phyloP scores from a whole-genome alignment of 495 filamentous ascomycete genomes.

The Xeromyces bisporus region DNA sequence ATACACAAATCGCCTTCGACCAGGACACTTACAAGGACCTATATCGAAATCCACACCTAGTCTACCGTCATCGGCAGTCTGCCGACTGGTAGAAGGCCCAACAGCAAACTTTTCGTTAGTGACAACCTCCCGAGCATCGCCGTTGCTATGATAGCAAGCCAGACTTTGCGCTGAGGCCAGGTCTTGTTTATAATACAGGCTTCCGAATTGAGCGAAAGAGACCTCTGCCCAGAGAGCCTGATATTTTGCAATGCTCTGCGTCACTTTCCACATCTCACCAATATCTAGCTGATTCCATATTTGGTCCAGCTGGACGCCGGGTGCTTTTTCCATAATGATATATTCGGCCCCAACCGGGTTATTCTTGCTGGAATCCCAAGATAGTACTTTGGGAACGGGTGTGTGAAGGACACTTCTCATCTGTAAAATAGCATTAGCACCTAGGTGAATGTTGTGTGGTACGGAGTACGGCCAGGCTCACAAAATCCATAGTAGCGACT shows the following conservation, averaged over 20 bases:
- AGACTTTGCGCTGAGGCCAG: background rate
- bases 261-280: conserved; percentile 4
- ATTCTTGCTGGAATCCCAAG: conserved; percentile 7
- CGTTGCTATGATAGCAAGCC: background rate
- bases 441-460: background rate
- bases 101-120: background rate
- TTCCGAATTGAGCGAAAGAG: conserved; percentile 6
- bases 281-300: conserved; percentile 6
- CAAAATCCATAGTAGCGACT: conserved; percentile 20
- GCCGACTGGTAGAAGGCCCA: conserved; percentile 1
- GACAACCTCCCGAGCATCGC: background rate
- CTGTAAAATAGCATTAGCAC: conserved; percentile 24
- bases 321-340: conserved; percentile 12
- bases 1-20: background rate
- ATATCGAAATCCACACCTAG: conserved; percentile 10
- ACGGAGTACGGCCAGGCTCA: conserved; percentile 1
- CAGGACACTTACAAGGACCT: conserved; percentile 13
- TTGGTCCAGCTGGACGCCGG: conserved; percentile 4
- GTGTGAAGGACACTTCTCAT: conserved; percentile 5
- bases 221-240: conserved; percentile 5
- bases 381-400: conserved; percentile 8
- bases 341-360: conserved; percentile 12
- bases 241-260: conserved; percentile 6
- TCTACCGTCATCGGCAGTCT: conserved; percentile 10
- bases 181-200: conserved; percentile 7